Evolutionary conservation across 2,329 filamentous ascomycete species (phyloP), one percentile per base, ranked within the genome.

Genomic region (Coniochaeta sp.): DNA sequence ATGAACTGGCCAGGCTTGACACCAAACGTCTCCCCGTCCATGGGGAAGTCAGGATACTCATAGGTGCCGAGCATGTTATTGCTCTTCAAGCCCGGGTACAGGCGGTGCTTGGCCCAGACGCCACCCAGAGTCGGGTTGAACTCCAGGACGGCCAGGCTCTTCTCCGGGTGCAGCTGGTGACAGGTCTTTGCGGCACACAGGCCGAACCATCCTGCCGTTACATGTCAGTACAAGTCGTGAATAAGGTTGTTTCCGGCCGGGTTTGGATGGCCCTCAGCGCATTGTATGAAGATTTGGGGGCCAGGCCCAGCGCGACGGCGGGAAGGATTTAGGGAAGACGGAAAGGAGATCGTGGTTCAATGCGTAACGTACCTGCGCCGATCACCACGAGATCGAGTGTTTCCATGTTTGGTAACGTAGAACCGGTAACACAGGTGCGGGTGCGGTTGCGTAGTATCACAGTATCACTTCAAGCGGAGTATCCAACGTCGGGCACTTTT

Each of bases 21-120:
- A 1, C 70, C 71, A 57, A 78, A 84, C 0, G 67, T 73, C 18
- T 75, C 74, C 7, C 70, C 65, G 53, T 76, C 72, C 82, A 91
- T 86, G 16, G 86, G 85, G 54, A 87, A 89, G 59, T 89, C 87
- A 0, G 82, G 81, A 60, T 80, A 90, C 64, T 91, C 85, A 58
- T 85, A 89, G 0, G 81, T 86, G 3, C 87, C 86, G 10, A 85
- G 65, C 63, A 89, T 77, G 60, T 91, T 91, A 66, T 92, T 91
- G 50, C 80, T 83, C 60, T 83, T 86, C 48, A 92, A 74, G 1
- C 81, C 82, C 0, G 82, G 79, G 63, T 91, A 86, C 1, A 89
- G 67, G 1, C 86, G 77, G 32, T 85, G 71, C 52, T 80, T 71
- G 8, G 82, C 78, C 87, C 87, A 91, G 14, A 83, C 82, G 4